A percentile compares a stretch with the other conserved stretches of the same genome.
Evolutionary conservation across 2,329 filamentous ascomycete species (phyloP).

Genomic region (Albophoma yamanashiensis): DNA sequence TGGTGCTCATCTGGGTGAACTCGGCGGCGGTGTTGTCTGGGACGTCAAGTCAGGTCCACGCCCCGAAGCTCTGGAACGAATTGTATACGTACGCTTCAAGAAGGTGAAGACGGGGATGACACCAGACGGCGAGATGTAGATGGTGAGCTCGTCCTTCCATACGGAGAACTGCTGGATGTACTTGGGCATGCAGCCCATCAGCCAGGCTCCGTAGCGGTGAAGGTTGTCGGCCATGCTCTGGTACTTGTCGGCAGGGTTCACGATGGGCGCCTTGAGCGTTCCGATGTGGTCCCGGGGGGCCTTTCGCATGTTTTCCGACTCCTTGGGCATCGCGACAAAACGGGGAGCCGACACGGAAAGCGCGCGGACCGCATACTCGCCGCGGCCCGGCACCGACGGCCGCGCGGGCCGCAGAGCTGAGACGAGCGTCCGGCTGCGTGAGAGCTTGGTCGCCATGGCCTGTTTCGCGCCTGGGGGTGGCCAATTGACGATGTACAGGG

Average conservation of each 20-base stretch:
- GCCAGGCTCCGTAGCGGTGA: slow-evolving; percentile 91
- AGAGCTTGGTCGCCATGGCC: slow-evolving; percentile 51
- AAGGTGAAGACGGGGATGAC: slow-evolving; percentile 89
- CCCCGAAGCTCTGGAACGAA: neutral
- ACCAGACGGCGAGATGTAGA: slow-evolving; percentile 81
- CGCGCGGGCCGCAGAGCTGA: slow-evolving; percentile 44
- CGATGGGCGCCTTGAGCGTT: slow-evolving; percentile 63
- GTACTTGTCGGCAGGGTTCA: slow-evolving; percentile 93
- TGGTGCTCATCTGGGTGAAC: slow-evolving; percentile 85
- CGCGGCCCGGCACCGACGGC: slow-evolving; percentile 29
- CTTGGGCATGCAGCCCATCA: slow-evolving; percentile 94
- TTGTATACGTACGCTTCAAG: slow-evolving; percentile 56
- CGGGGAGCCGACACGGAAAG: slow-evolving; percentile 37
- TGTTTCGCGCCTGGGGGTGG: slow-evolving; percentile 20
- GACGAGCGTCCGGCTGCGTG: slow-evolving; percentile 43
- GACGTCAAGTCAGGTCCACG: neutral
- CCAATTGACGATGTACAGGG: slow-evolving; percentile 30
- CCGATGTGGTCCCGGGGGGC: slow-evolving; percentile 47
- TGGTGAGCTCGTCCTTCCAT: slow-evolving; percentile 97
- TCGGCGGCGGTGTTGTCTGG: slow-evolving; percentile 90
- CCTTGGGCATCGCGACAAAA: slow-evolving; percentile 47
- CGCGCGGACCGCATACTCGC: slow-evolving; percentile 32
- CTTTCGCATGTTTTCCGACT: slow-evolving; percentile 56
- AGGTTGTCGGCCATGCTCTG: slow-evolving; percentile 75
- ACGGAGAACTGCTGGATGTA: slow-evolving; percentile 99